Evolutionary conservation across 495 filamentous ascomycete species (phyloP).

Genomic region (Lasiosphaeria hispida): DNA sequence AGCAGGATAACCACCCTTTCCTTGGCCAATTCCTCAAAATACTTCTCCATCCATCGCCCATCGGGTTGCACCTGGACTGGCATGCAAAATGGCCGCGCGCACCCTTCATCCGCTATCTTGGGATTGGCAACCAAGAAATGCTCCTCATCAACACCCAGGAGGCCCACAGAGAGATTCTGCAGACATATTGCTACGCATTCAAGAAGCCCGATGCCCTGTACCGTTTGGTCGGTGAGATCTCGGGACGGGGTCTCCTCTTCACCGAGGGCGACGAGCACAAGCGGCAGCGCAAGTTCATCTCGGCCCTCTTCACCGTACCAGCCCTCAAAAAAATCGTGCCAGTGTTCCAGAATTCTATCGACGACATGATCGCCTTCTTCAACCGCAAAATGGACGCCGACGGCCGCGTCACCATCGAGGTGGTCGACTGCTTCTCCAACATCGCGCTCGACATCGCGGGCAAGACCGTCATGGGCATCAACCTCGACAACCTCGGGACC

Average conservation of each 20-base stretch:
- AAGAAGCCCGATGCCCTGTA: constrained; percentile 22
- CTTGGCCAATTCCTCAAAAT: neutral
- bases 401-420: no score
- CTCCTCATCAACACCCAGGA: constrained; percentile 28
- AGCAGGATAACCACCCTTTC: no score
- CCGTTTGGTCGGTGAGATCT: constrained; percentile 24
- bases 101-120: constrained; percentile 29
- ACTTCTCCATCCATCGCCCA: constrained; percentile 6
- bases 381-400: no score
- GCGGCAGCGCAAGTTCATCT: constrained; percentile 22
- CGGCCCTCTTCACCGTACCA: no score
- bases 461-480: neutral
- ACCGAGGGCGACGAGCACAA: constrained; percentile 29
- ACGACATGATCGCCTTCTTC: no score
- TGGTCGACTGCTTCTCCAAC: constrained; percentile 20
- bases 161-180: constrained; percentile 29
- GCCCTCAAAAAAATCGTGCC: no score
- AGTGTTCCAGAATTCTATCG: neutral
- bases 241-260: constrained; percentile 28
- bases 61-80: constrained; percentile 5
- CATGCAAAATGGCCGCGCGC: constrained; percentile 15
- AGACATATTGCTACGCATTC: constrained; percentile 30
- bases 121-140: constrained; percentile 25
- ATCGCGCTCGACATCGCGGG: neutral
- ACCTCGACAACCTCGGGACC: neutral